These are phyloP conservation scores for Chondrus crispus DNA, from an alignment of 23 red algal species.

Conservation along the genomic window DNA sequence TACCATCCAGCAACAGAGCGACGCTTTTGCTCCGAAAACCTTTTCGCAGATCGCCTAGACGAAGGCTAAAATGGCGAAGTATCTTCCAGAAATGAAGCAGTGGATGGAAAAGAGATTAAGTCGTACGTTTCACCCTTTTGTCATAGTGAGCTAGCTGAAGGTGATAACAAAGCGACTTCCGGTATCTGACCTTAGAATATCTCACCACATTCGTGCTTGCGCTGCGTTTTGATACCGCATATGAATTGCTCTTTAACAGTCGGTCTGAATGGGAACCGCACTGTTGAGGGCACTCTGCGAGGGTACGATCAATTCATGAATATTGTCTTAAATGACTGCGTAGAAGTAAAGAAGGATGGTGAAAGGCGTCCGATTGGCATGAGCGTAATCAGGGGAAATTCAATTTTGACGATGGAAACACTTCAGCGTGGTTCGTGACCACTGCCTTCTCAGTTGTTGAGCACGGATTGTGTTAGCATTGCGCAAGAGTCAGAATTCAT, in stretches of 20 bases:
- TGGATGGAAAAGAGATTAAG: slow-evolving; percentile 52
- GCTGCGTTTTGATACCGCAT: too few species aligned
- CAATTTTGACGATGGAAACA: slow-evolving; percentile 61
- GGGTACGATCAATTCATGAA: slow-evolving; percentile 98
- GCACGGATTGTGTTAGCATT: too few species aligned
- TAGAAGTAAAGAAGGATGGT: slow-evolving; percentile 29
- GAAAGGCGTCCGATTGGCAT: slow-evolving; percentile 46
- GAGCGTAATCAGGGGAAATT: slow-evolving; percentile 68
- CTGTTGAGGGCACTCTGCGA: slow-evolving; percentile 71
- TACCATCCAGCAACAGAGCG: too few species aligned
- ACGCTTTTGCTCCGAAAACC: too few species aligned
- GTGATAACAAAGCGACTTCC: too few species aligned
- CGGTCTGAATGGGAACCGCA: slow-evolving; percentile 77
- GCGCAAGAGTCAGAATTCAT: too few species aligned
- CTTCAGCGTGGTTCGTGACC: not conserved
- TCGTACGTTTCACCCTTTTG: slow-evolving; percentile 6
- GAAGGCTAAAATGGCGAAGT: slow-evolving; percentile 42
- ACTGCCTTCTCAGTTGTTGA: too few species aligned
- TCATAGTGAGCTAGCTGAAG: not conserved
- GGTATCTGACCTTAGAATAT: too few species aligned
- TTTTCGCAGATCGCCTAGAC: not conserved
- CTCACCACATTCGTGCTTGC: too few species aligned
- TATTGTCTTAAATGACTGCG: slow-evolving; percentile 72
- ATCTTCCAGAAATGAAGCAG: slow-evolving; percentile 68
- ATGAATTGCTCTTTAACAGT: too few species aligned